phyloP scores from a whole-genome alignment of 2,329 filamentous ascomycete genomes.

The Anthostomella pinea region DNA sequence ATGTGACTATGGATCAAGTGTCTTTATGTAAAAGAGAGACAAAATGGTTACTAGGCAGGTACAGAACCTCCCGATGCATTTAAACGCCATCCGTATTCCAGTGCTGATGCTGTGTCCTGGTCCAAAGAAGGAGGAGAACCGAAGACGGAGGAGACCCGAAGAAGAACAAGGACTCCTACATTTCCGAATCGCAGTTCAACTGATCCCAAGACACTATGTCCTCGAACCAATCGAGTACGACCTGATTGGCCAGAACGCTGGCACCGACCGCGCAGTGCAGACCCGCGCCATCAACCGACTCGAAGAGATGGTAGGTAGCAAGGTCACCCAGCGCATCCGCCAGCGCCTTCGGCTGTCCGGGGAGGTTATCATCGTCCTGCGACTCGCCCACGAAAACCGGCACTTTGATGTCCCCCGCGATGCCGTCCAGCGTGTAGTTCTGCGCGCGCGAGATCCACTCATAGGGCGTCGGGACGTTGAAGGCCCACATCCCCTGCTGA shows the following conservation, averaged over 20 bases:
- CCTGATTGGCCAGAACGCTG: constrained; percentile 12
- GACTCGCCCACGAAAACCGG: constrained; percentile 29
- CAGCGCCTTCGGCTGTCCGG: constrained; percentile 16
- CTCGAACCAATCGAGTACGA: constrained; percentile 24
- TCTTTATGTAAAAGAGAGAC: too few species aligned
- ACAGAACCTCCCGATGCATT: too few species aligned
- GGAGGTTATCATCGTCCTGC: constrained; percentile 25
- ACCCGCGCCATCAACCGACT: constrained; percentile 16
- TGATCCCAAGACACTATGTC: too few species aligned
- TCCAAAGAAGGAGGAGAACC: too few species aligned
- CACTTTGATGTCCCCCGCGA: constrained; percentile 17
- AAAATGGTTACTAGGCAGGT: too few species aligned
- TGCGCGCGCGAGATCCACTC: constrained; percentile 13
- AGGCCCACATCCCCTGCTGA: constrained; percentile 35
- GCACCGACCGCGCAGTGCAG: constrained; percentile 25
- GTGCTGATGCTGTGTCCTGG: too few species aligned
- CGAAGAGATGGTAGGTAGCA: constrained; percentile 17
- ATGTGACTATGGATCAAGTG: too few species aligned
- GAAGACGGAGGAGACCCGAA: too few species aligned
- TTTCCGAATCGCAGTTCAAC: too few species aligned
- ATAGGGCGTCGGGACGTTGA: constrained; percentile 29
- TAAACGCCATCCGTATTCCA: too few species aligned
- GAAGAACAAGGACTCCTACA: too few species aligned
- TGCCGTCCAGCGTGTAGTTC: constrained; percentile 16
- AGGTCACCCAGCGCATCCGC: constrained; percentile 17